Conservation (phyloP, 73 alveolate genomes). For the Durusdinium trenchii region DNA sequence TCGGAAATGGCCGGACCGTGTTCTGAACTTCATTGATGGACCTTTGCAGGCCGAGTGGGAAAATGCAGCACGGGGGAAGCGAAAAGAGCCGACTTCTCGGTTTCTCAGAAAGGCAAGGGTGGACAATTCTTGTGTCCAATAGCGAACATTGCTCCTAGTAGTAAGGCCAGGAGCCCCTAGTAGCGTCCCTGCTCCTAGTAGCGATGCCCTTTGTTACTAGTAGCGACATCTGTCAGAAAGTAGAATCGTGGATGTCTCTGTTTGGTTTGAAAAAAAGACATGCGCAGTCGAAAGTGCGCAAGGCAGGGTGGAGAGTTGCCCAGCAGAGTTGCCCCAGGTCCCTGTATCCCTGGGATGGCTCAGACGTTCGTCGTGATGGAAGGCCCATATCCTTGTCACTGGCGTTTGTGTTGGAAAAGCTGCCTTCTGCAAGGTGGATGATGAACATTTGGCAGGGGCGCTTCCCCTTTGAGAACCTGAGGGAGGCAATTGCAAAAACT, state of each 20-base stretch:
- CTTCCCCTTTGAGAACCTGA: constrained; percentile 50
- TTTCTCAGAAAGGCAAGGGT: too few species aligned
- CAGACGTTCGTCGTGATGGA: constrained; percentile 11
- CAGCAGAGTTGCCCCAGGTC: constrained; percentile 1
- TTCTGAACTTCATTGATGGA: neutral
- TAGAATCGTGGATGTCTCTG: too few species aligned
- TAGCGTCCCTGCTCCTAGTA: too few species aligned
- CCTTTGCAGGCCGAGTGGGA: constrained; percentile 82
- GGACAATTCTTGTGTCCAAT: too few species aligned
- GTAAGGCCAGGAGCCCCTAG: too few species aligned
- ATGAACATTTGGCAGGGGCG: constrained; percentile 94
- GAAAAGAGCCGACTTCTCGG: constrained; percentile 23
- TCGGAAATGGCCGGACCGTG: neutral
- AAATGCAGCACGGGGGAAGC: constrained; percentile 87
- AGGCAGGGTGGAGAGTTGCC: too few species aligned
- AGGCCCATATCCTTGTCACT: neutral
- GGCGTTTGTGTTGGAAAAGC: neutral
- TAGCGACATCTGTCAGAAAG: too few species aligned
- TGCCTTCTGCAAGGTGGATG: constrained; percentile 75
- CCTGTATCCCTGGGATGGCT: constrained; percentile 62
- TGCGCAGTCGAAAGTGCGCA: too few species aligned
- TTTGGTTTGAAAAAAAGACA: too few species aligned
- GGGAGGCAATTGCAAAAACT: constrained; percentile 42
- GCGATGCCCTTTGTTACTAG: too few species aligned
- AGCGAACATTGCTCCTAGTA: too few species aligned